Evolutionary conservation across 2,329 filamentous ascomycete species (phyloP), one percentile per base, ranked within the genome.

Genomic region (Fusarium albosuccineum): DNA sequence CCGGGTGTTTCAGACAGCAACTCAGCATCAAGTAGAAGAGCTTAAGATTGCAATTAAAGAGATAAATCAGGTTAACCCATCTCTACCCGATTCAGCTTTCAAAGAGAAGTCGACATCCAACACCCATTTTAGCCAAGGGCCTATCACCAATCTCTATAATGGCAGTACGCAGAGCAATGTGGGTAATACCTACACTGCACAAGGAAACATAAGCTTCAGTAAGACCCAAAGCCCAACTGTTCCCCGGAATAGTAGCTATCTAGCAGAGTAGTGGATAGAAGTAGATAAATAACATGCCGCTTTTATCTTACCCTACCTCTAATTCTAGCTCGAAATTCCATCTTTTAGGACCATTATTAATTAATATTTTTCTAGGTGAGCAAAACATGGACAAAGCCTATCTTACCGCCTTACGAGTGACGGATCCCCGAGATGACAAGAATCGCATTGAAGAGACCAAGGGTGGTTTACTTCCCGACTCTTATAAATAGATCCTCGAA

Each of bases 1-100:
- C 14, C 49, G 49, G 2, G 49, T 52, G 37, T 52, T 52, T 30
- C 22, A 42, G 22, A 52, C 49, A n/a, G 49, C 49, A 13, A 52
- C 49, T 17, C 37, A 33, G 26, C 22, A 52, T 9, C 36, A 52
- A 22, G 26, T 52, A 26, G 49, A 52, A 16, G 49, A 41, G 8
- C 41, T 52, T 36, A 52, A 17, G 26, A 14, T 16, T 14, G 49
- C 49, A 2, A 52, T 52, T 6, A 14, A 52, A 17, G 49, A 52
- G 37, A 41, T 52, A 26, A 14, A n/a, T 6, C 49, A 52, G n/a
- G 36, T 52, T 16, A 37, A 52, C 2, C 49, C 49, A 16, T 52
- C 49, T 6, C 36, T 52, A 1, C 36, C 49, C 16, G 49, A 52
- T 52, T 42, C 49, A 6, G 4, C 16, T 22, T 52, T 52, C 14